These are phyloP conservation scores for Psilocybe cyanescens DNA, from an alignment of 768 basidiomycete species.

Conservation along the genomic window DNA sequence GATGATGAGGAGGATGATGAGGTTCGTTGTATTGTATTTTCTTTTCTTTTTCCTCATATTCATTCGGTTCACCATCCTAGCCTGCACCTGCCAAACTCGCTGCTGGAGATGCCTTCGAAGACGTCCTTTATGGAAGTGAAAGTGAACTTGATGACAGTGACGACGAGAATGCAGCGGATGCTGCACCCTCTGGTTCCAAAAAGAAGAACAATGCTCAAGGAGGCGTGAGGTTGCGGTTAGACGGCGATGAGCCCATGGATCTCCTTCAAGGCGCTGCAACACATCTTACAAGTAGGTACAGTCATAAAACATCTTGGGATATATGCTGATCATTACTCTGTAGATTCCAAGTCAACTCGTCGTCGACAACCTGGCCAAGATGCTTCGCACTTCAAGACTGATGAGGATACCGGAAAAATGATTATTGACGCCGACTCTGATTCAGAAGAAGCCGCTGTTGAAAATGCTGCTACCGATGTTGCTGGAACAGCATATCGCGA, in stretches of 20 bases:
- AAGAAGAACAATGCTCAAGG: conserved; percentile 32
- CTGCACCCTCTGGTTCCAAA: conserved; percentile 28
- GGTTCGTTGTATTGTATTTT: conserved; percentile 18
- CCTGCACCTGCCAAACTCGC: conserved; percentile 49
- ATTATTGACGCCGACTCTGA: conserved; percentile 67
- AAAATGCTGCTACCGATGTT: conserved; percentile 49
- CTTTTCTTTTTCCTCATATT: conserved; percentile 1
- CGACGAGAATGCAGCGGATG: conserved; percentile 49
- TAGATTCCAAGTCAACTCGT: conserved; percentile 50
- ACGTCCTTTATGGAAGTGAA: conserved; percentile 96
- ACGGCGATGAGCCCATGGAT: conserved; percentile 96
- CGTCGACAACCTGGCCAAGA: conserved; percentile 86
- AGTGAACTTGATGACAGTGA: conserved; percentile 82
- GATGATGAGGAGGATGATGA: conserved; percentile 60
- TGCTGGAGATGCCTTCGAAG: conserved; percentile 92
- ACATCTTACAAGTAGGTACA: conserved; percentile 66
- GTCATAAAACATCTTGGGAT: neutral
- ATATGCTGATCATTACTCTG: conserved; percentile 1
- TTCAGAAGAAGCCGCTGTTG: conserved; percentile 45
- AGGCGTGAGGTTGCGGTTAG: conserved; percentile 75
- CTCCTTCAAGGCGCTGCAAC: conserved; percentile 80
- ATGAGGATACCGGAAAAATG: conserved; percentile 82
- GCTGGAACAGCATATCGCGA: conserved; percentile 86
- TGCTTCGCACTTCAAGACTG: conserved; percentile 83
- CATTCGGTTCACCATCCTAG: conserved; percentile 29